Percentiles rank a stretch among this genome's conserved stretches.
These are phyloP conservation scores for Yamadazyma atlantica DNA, from an alignment of 1,139 yeast genomes.

Conservation along the genomic window DNA sequence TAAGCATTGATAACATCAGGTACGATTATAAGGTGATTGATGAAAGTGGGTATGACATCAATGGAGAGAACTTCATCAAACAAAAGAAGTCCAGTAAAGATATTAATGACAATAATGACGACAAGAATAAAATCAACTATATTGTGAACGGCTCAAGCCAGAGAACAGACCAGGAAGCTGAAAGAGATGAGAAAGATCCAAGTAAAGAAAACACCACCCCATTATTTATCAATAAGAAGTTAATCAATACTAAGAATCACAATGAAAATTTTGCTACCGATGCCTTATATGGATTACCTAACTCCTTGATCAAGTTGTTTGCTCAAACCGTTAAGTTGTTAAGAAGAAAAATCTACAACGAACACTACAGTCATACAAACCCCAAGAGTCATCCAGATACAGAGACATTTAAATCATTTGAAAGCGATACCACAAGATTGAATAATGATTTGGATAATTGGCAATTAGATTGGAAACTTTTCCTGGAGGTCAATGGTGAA, in stretches of 20 bases:
- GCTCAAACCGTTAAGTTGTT: conserved; percentile 67
- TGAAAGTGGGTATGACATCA: conserved; percentile 39
- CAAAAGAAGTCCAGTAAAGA: conserved; percentile 11
- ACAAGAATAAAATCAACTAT: conserved; percentile 11
- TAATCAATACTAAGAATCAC: conserved; percentile 43
- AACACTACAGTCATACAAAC: conserved; percentile 19
- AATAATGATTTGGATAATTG: conserved; percentile 57
- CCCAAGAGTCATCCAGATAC: not conserved
- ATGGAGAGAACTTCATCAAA: conserved; percentile 44
- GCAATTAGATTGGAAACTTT: conserved; percentile 65
- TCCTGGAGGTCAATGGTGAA: conserved; percentile 17
- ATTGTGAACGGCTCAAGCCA: conserved; percentile 10
- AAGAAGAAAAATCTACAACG: conserved; percentile 58
- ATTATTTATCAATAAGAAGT: conserved; percentile 42
- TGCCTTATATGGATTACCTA: conserved; percentile 82
- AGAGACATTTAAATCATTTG: conserved; percentile 27
- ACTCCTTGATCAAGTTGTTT: conserved; percentile 70
- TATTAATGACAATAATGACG: conserved; percentile 7
- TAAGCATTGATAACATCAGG: conserved; percentile 37
- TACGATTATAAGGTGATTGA: conserved; percentile 33
- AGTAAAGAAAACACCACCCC: conserved; percentile 31
- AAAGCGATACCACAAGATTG: conserved; percentile 45
- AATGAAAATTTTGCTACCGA: conserved; percentile 71
- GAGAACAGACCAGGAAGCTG: conserved; percentile 6
- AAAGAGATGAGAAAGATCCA: conserved; percentile 2